Evolutionary conservation across 768 basidiomycete genomes (phyloP).

Genomic region (Rhizopogon rudus): DNA sequence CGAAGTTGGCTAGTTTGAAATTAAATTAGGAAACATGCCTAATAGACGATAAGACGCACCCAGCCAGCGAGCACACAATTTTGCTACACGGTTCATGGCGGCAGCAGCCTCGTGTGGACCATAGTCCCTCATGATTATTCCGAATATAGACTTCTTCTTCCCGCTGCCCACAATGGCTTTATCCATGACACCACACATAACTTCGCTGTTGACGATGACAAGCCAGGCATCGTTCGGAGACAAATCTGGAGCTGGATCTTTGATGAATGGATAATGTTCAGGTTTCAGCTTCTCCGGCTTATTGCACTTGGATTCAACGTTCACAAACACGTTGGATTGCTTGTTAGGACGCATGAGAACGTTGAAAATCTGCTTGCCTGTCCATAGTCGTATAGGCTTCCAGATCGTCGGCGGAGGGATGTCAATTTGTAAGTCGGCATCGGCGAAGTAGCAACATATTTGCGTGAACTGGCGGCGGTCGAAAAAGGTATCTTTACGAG

Average conservation of each 20-base stretch:
- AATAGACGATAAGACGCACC: constrained; percentile 43
- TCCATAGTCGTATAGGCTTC: constrained; percentile 94
- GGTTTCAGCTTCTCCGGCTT: constrained; percentile 75
- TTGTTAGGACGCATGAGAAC: constrained; percentile 94
- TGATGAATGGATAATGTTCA: constrained; percentile 55
- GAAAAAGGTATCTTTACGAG: constrained; percentile 88
- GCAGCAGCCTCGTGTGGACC: constrained; percentile 90
- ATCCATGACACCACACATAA: constrained; percentile 99
- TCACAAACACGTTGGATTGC: constrained; percentile 76
- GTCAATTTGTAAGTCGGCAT: constrained; percentile 89
- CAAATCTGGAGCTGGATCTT: constrained; percentile 65
- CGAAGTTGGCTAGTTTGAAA: constrained; percentile 78
- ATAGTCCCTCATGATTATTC: constrained; percentile 95
- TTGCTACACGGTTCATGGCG: constrained; percentile 95
- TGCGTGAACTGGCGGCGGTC: constrained; percentile 94
- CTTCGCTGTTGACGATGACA: constrained; percentile 94
- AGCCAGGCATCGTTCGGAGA: constrained; percentile 98
- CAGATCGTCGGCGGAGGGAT: constrained; percentile 92
- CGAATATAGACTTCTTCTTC: constrained; percentile 99
- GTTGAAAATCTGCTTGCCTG: constrained; percentile 98
- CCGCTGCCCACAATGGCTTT: constrained; percentile 97
- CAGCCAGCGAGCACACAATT: constrained; percentile 91
- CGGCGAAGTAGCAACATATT: constrained; percentile 91
- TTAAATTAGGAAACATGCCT: constrained; percentile 5
- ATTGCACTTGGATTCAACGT: constrained; percentile 94